Base-by-base conservation (phyloP, 225 moss, liverwort and hornwort species). In the Physcomitrellopsis africana region DNA sequence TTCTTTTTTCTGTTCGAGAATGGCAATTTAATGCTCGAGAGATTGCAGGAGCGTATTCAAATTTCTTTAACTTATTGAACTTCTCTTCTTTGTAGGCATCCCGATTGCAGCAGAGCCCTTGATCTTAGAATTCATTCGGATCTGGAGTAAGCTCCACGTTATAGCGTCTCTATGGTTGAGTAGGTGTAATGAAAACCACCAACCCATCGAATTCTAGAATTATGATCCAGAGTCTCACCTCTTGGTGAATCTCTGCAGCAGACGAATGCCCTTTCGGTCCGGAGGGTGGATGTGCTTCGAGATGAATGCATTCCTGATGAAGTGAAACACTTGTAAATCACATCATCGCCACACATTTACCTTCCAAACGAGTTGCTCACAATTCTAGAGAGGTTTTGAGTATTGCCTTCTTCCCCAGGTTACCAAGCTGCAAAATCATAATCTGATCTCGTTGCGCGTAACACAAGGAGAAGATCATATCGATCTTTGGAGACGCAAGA, bases 231-330 rank as follows among this genome's bases (percentile, higher is more conserved):
- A 5, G 4, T 37, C 7, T 37, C 32, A 37, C 32, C 32, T 37
- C 32, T 0, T 37, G 32, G 32, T 37, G 32, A 37, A 4, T 37
- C 55, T 20, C 55, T 58, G 45, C 45, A 72, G 4, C 29, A 46
- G 72, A 72, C 60, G 72, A 60, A 72, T 11, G 49, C 16, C 32
- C 7, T 37, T 37, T 37, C 20, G 55, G 43, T 14, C 53, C 13
- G n/a, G 18, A 47, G 60, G 72, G 48, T 72, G 72, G 72, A 72
- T 60, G 45, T 71, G 17, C 19, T 17, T 17, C 11, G 19, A 72
- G 72, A 51, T 72, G 61, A 61, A 72, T 29, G 49, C 51, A 9
- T 27, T 47, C 42, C 12, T 29, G 13, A 48, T 60, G 60, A 61
- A 32, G 10, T 72, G 32, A 32, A 51, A 5, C 32, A 37, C 24